These are phyloP conservation scores for Pleurotus platypus DNA, from an alignment of 768 basidiomycete genomes.

Conservation along the genomic window DNA sequence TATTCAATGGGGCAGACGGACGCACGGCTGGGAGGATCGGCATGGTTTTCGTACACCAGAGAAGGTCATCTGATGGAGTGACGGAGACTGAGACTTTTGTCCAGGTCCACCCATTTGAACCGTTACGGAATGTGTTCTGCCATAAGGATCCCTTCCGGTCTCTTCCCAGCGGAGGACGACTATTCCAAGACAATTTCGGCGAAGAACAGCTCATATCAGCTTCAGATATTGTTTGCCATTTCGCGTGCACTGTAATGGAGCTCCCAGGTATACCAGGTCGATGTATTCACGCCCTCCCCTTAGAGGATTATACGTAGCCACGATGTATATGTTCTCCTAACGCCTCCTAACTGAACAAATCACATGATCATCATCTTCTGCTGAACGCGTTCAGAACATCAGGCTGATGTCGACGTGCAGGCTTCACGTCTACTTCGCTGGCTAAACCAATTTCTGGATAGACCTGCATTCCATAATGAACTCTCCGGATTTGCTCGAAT, in stretches of 20 bases:
- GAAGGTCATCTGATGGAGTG: background rate
- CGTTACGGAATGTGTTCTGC: background rate
- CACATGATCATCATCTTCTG: no score
- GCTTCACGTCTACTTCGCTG: no score
- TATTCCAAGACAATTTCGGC: constrained; percentile 11
- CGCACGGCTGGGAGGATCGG: constrained; percentile 12
- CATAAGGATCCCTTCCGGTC: constrained; percentile 9
- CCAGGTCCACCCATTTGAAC: background rate
- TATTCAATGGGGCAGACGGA: background rate
- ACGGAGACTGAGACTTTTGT: constrained; percentile 6
- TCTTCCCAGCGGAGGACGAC: constrained; percentile 10
- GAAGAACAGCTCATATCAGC: background rate
- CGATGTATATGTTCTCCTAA: no score
- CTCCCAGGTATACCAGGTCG: constrained; percentile 4
- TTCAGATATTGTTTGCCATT: constrained; percentile 13
- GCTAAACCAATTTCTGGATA: no score
- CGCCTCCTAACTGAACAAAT: no score
- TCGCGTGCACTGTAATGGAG: background rate
- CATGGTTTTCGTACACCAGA: constrained; percentile 7
- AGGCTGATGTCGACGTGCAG: no score
- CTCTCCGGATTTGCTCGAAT: no score
- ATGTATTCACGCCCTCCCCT: constrained; percentile 8
- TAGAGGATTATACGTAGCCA: background rate
- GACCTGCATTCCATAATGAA: no score
- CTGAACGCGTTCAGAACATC: no score